Base-by-base conservation (phyloP, 2,329 filamentous ascomycete species). In the Ceratocystis diversiconidia region DNA sequence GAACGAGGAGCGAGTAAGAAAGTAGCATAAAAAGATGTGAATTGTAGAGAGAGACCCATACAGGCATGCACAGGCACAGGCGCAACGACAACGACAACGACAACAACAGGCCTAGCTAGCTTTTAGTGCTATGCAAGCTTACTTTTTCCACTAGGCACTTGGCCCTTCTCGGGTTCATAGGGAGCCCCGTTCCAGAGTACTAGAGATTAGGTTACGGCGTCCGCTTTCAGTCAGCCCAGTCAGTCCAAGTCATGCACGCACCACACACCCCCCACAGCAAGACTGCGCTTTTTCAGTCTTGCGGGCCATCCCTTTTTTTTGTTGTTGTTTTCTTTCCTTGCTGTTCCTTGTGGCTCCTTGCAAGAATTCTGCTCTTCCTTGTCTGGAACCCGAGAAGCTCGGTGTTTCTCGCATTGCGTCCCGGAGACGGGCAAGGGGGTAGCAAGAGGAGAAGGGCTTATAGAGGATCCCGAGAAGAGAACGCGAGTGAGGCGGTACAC, bases 351-450 rank as follows among this genome's bases (percentile, higher is more conserved):
- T 41, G 3, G 36, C 12, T 41, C 36, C 36, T 41, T 41, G 36
- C 4, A 41, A 41, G 36, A 41, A 41, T 41, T 41, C 36, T 41
- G 10, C 36, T 12, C 36, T 15, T 30, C 55, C 55, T 59, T 59
- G 55, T 59, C 28, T 36, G 55, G 55, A 59, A 59, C 55, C 55
- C 55, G 55, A 59, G 55, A 7, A 36, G 28, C 55, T 59, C 28
- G 55, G 55, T 5, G 52, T 19, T 36, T 17, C 28, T 59, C 55
- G 55, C 55, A 59, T 59, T n/a, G 17, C 15, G 5, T 32, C n/a
- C 28, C 28, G 55, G 55, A n/a, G 28, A 15, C 19, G 46, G 46
- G 8, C 17, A 48, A 22, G 46, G 44, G 44, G 50, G 25, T 2
- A 25, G 2, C 19, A 15, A 12, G 19, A 17, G 52, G 19, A n/a